Evolutionary conservation across 2,329 filamentous ascomycete genomes (phyloP).

Genomic region (Ceratocystis ficicola): DNA sequence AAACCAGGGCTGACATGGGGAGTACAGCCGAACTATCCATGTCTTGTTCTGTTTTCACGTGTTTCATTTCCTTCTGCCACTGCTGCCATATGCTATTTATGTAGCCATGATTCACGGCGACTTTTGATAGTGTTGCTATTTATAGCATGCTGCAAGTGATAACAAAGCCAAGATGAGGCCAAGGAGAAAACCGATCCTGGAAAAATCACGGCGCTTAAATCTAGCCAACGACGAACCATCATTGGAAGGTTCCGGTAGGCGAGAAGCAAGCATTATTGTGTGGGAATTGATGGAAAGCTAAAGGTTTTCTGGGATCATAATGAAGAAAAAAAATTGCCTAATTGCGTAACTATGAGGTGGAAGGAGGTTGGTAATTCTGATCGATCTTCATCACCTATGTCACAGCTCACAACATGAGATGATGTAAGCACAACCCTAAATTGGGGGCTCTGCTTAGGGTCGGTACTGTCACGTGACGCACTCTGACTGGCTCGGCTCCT

Average conservation of each 20-base stretch:
- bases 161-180: not conserved
- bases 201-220: constrained; percentile 1
- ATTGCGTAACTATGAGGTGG: too few species aligned
- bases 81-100: not conserved
- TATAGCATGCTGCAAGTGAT: not conserved
- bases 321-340: too few species aligned
- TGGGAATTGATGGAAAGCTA: not conserved
- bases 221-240: not conserved
- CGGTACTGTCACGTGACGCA: too few species aligned
- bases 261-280: not conserved
- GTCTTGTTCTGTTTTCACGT: not conserved
- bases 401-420: too few species aligned
- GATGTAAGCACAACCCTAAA: too few species aligned
- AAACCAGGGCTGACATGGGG: not conserved
- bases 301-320: not conserved
- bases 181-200: not conserved
- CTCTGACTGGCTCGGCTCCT: too few species aligned
- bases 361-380: too few species aligned
- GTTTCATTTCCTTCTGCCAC: not conserved
- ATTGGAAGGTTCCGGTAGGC: not conserved
- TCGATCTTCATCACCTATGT: too few species aligned
- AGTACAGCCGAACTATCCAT: not conserved
- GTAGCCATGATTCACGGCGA: not conserved
- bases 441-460: too few species aligned
- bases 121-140: constrained; percentile 3